Percentiles rank a stretch among this genome's conserved stretches.
These are phyloP conservation scores for Lyophyllum shimeji DNA, from an alignment of 768 basidiomycete species.

Conservation along the genomic window DNA sequence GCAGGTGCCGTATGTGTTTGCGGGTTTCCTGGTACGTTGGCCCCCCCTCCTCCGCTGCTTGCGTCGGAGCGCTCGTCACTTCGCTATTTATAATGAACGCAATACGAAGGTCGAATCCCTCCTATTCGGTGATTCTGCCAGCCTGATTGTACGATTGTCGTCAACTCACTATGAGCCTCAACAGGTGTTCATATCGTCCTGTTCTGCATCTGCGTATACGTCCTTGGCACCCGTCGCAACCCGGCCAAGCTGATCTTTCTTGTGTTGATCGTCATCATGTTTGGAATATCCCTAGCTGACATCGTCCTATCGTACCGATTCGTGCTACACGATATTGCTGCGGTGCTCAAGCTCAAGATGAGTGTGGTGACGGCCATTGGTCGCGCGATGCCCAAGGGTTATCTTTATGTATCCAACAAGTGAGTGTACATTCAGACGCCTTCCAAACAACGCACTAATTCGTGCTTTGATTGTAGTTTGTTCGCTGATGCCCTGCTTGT, in stretches of 20 bases:
- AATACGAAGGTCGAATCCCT: conserved; percentile 11
- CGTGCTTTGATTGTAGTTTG: conserved; percentile 9
- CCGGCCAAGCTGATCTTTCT: conserved; percentile 28
- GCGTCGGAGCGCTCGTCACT: neutral
- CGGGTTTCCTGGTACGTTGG: neutral
- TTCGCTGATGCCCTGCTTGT: conserved; percentile 32
- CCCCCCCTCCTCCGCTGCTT: too few species aligned
- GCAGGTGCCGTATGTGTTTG: neutral
- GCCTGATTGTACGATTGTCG: neutral
- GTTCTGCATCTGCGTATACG: conserved; percentile 33
- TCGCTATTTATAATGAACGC: neutral
- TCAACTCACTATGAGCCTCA: neutral
- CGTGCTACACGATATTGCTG: conserved; percentile 21
- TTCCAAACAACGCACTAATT: neutral
- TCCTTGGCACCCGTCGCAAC: conserved; percentile 28
- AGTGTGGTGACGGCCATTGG: neutral
- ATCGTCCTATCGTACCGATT: conserved; percentile 32
- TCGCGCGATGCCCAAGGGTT: conserved; percentile 26
- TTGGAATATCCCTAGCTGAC: conserved; percentile 32
- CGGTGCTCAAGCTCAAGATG: conserved; percentile 10
- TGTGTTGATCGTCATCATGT: conserved; percentile 33
- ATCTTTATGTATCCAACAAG: conserved; percentile 39
- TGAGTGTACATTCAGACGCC: conserved; percentile 16
- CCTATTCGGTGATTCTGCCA: conserved; percentile 11
- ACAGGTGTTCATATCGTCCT: conserved; percentile 12